Base-by-base conservation (phyloP, 202 grass and related monocot species). In the Carex arenaria region DNA sequence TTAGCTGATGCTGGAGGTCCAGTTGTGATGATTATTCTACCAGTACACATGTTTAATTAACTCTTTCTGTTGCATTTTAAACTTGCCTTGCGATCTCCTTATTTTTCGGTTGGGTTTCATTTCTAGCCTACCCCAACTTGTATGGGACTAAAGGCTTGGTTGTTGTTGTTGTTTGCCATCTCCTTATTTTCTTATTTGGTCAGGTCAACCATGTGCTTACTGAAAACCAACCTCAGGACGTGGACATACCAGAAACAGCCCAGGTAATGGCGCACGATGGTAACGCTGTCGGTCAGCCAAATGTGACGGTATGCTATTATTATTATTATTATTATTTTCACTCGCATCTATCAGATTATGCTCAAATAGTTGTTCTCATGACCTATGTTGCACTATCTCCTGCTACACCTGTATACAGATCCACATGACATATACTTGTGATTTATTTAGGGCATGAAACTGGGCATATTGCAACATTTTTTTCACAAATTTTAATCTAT, bases 161-260 rank as follows among this genome's bases (percentile, higher is more conserved):
- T 40, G 34, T 36, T 36, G 34, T 36, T 36, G 38, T 40, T 40
- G 38, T 85, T 78, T 51, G 18, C 53, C 55, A 23, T 79, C 60
- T 67, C 15, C 40, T 55, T 54, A 65, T 82, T 69, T 10, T 34
- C 30, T 74, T 12, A 19, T 69, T 57, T 68, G 19, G 51, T 17
- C 23, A 82, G 80, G 80, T 82, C 13, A 69, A 68, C 80, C 63
- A 82, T 69, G 26, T 69, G 12, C 49, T 82, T 13, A 82, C 28
- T 10, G 80, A 53, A 23, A 82, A 82, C 62, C 80, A 32, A 38
- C 64, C 64, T 82, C 80, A 69, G 64, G 63, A 47, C 63, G 56
- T 54, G 61, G 64, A 69, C 38, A 42, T 53, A n/a, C 22, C 38
- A 82, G 80, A 82, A 54, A 67, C 80, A 68, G 40, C 62, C 18